Evolutionary conservation across 495 filamentous ascomycete species (phyloP).

Genomic region (Penicillium robsamsonii): DNA sequence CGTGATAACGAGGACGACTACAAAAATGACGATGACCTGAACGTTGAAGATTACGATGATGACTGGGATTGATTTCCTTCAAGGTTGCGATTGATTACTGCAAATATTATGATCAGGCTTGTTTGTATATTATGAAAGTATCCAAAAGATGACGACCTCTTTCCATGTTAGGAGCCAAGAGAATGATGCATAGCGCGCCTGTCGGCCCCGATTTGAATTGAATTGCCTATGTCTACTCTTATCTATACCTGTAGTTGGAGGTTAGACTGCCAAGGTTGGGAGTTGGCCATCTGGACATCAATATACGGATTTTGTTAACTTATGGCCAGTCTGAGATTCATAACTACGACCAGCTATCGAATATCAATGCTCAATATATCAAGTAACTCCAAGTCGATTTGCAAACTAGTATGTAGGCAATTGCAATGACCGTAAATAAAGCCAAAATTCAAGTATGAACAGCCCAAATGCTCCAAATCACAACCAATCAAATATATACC

Average conservation of each 20-base stretch:
- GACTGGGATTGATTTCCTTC: conserved; percentile 68
- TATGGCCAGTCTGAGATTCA: not conserved
- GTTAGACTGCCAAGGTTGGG: no score
- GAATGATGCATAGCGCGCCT: not conserved
- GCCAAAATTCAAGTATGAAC: not conserved
- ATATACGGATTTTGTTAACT: not conserved
- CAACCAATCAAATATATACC: conserved; percentile 4
- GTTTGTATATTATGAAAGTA: conserved; percentile 26
- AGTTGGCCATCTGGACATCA: not conserved
- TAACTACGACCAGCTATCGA: not conserved
- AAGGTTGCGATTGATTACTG: conserved; percentile 5
- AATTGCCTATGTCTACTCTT: not conserved
- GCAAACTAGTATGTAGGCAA: not conserved
- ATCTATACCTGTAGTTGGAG: not conserved
- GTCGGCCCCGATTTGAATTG: not conserved
- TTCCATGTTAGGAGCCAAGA: not conserved
- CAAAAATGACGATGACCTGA: conserved; percentile 46
- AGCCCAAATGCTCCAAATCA: not conserved
- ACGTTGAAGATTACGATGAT: conserved; percentile 63
- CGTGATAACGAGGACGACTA: conserved; percentile 57
- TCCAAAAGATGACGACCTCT: not conserved
- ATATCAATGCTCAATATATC: not conserved
- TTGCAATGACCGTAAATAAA: not conserved
- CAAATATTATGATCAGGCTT: conserved; percentile 17
- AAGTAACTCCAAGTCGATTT: not conserved